These are phyloP conservation scores for Triticum monococcum DNA, from an alignment of 176 grass and related monocot species.

Conservation along the genomic window DNA sequence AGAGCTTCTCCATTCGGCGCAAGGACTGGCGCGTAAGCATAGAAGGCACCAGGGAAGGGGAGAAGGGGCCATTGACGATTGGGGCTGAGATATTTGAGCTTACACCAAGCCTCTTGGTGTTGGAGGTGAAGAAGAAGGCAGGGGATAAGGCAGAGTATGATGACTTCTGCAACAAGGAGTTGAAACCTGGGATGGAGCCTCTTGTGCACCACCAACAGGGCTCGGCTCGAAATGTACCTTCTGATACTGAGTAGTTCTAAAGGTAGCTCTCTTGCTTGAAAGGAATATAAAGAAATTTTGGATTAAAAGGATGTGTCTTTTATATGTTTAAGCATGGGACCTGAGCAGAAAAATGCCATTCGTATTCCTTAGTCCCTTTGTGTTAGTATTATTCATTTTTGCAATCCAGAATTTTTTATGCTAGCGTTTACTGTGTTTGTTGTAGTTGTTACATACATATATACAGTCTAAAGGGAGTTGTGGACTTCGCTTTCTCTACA, in stretches of 20 bases:
- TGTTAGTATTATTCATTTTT: background rate
- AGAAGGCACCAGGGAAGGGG: slow-evolving; percentile 89
- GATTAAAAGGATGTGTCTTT: slow-evolving; percentile 15
- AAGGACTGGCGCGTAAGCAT: slow-evolving; percentile 88
- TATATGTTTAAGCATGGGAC: slow-evolving; percentile 22
- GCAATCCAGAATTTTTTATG: slow-evolving; percentile 9
- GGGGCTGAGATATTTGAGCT: slow-evolving; percentile 92
- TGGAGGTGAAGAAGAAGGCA: slow-evolving; percentile 96
- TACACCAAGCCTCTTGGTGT: slow-evolving; percentile 75
- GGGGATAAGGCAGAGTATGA: slow-evolving; percentile 86
- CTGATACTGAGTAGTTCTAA: slow-evolving; percentile 52
- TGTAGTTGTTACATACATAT: background rate
- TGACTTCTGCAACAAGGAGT: slow-evolving; percentile 78
- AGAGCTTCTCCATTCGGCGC: slow-evolving; percentile 67
- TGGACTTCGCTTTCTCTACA: background rate
- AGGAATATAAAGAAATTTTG: slow-evolving; percentile 25
- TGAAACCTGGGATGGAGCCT: slow-evolving; percentile 88
- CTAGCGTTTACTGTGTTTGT: background rate
- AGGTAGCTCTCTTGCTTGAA: slow-evolving; percentile 40
- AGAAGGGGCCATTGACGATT: slow-evolving; percentile 86
- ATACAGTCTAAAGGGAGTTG: background rate
- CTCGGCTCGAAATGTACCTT: slow-evolving; percentile 43
- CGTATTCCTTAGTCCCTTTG: slow-evolving; percentile 24
- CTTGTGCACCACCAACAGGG: slow-evolving; percentile 56
- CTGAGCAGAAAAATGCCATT: slow-evolving; percentile 4